These are phyloP conservation scores for Talaromyces sp. DNA, from an alignment of 2,329 filamentous ascomycete genomes.

Conservation along the genomic window DNA sequence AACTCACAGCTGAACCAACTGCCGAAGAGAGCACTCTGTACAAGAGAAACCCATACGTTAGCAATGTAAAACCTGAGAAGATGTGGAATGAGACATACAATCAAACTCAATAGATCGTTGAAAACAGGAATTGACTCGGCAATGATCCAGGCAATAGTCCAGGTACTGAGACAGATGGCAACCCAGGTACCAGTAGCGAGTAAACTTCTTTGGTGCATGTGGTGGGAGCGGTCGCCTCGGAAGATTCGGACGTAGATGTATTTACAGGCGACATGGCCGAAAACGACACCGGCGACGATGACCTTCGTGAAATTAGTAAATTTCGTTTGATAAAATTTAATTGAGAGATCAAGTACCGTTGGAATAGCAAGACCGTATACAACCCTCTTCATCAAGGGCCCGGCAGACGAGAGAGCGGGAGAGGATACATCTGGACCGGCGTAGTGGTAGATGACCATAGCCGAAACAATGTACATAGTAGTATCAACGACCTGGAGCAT, in stretches of 20 bases:
- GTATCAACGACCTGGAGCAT: conserved; percentile 62
- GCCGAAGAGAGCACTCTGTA: conserved; percentile 57
- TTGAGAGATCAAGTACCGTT: conserved; percentile 44
- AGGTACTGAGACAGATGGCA: conserved; percentile 56
- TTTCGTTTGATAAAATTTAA: background rate
- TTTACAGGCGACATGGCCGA: conserved; percentile 65
- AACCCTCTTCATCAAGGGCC: conserved; percentile 58
- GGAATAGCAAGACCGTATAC: conserved; percentile 69
- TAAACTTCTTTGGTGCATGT: conserved; percentile 52
- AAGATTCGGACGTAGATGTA: conserved; percentile 67
- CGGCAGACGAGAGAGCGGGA: conserved; percentile 67
- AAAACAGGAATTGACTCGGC: conserved; percentile 70
- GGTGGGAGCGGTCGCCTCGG: conserved; percentile 53
- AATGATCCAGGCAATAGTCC: conserved; percentile 65
- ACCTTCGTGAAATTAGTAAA: conserved; percentile 51
- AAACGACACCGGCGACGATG: conserved; percentile 65
- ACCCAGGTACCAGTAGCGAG: conserved; percentile 60
- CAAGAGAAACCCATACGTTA: conserved; percentile 9
- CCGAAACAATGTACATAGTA: conserved; percentile 65
- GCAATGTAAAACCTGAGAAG: background rate
- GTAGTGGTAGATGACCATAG: conserved; percentile 68
- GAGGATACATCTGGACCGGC: conserved; percentile 62
- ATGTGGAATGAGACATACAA: conserved; percentile 36
- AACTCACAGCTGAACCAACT: conserved; percentile 64
- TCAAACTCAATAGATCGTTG: conserved; percentile 63